Evolutionary conservation across 108 stramenopile genomes (phyloP), one percentile per base, ranked within the genome.

Genomic region (Aurantiochytrium sp.): DNA sequence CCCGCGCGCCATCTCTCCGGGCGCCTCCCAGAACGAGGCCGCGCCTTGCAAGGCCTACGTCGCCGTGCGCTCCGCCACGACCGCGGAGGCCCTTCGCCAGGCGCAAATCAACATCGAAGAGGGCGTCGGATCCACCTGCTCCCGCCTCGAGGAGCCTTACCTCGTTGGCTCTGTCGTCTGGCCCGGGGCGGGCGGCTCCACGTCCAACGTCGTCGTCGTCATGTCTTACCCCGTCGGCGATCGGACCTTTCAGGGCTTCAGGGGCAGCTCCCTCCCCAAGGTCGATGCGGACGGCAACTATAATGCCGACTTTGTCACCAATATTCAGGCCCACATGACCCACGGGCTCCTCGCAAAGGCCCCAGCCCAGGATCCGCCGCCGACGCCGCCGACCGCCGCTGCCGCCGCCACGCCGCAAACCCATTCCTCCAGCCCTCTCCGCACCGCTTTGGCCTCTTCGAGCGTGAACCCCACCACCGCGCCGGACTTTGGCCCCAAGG

Each of bases 261-360:
- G 42, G 6, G 73, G 73, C n/a, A 41, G 45, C 73, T 41, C 73
- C n/a, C 24, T 41, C 8, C 73, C 73, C 42, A 48, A 41, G 45
- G 73, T 81, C 42, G 73, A 81, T 42, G 45, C 73, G 19, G 3
- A 81, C 12, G 73, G 73, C 39, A 81, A 81, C 73, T 81, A 48
- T 12, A 48, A 81, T 2, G n/a, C 45, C 45, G 42, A 81, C 36
- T 81, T 81, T 42, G 73, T 48, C 15, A 39, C 59, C 4, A 65
- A 65, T 27, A 65, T 65, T 27, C 59, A 65, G 59, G 59, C 59
- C 34, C 59, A 65, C 34, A 65, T 65, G 59, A 65, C 59, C 12
- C 59, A 65, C 19, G 59, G 59, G 10, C 59, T 65, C 59, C 59
- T 65, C 27, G 8, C 59, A 24, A 65, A 65, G 24, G 59, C 59